phyloP scores from a whole-genome alignment of 2,329 filamentous ascomycete genomes.

The Parastagonospora avenae region DNA sequence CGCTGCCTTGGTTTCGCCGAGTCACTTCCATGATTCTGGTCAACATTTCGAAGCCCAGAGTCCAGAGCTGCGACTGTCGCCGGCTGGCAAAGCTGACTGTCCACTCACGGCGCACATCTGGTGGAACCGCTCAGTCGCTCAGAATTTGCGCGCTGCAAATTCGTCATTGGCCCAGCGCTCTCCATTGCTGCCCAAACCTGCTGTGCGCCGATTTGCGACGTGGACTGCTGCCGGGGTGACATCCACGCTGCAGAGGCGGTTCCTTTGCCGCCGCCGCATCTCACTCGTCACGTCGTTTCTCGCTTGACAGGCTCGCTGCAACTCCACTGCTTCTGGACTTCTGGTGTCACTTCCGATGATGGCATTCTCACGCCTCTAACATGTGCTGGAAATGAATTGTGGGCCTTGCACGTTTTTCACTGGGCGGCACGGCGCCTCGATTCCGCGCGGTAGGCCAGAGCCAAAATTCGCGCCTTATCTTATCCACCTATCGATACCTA shows the following conservation, averaged over 20 bases:
- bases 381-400: constrained; percentile 42
- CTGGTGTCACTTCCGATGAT: constrained; percentile 10
- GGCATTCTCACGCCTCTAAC: constrained; percentile 26
- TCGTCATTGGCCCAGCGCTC: constrained; percentile 20
- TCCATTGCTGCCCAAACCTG: constrained; percentile 28
- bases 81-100: neutral
- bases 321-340: constrained; percentile 28
- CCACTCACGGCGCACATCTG: constrained; percentile 1
- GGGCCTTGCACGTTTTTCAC: constrained; percentile 27
- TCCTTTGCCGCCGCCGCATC: constrained; percentile 14
- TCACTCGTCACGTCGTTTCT: constrained; percentile 22
- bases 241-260: constrained; percentile 6
- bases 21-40: neutral
- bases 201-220: constrained; percentile 23
- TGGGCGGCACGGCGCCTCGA: constrained; percentile 15
- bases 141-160: constrained; percentile 15
- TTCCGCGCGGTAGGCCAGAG: constrained; percentile 30
- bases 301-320: constrained; percentile 16
- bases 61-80: constrained; percentile 2
- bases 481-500: constrained; percentile 45
- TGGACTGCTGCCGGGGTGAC: constrained; percentile 28
- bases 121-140: constrained; percentile 8
- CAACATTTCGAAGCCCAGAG: neutral
- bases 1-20: constrained; percentile 2
- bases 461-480: constrained; percentile 28